Conservation (phyloP, 2,329 filamentous ascomycete species). For the Ascochyta fabae region DNA sequence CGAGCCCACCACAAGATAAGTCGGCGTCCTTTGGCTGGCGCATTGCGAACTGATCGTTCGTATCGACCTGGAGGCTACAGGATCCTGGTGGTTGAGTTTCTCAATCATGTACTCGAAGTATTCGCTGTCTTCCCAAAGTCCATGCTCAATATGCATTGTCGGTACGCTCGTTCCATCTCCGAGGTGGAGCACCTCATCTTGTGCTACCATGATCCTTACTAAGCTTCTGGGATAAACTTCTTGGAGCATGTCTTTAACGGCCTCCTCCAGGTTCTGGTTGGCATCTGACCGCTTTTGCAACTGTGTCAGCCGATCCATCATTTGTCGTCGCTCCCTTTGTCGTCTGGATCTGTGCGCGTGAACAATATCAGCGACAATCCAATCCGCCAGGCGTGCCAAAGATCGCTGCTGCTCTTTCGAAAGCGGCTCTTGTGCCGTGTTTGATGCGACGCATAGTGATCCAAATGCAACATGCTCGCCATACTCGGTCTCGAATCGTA, state of each 20-base stretch:
- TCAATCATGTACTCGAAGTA: slow-evolving; percentile 51
- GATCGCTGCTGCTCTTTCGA: slow-evolving; percentile 41
- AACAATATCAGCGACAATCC: slow-evolving; percentile 53
- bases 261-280: slow-evolving; percentile 30
- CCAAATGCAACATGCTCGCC: slow-evolving; percentile 52
- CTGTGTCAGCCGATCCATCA: slow-evolving; percentile 46
- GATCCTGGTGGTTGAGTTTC: slow-evolving; percentile 43
- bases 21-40: slow-evolving; percentile 40
- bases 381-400: slow-evolving; percentile 48
- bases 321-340: slow-evolving; percentile 49
- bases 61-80: slow-evolving; percentile 39
- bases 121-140: slow-evolving; percentile 55
- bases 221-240: slow-evolving; percentile 45
- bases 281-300: slow-evolving; percentile 29
- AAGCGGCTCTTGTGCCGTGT: slow-evolving; percentile 42
- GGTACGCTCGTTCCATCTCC: slow-evolving; percentile 36
- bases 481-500: slow-evolving; percentile 50
- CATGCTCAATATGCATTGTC: slow-evolving; percentile 43
- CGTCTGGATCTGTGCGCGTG: slow-evolving; percentile 48
- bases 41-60: slow-evolving; percentile 50
- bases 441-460: slow-evolving; percentile 54
- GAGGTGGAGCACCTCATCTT: slow-evolving; percentile 32
- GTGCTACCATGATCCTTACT: slow-evolving; percentile 36
- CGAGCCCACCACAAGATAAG: slow-evolving; percentile 50
- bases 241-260: slow-evolving; percentile 39